Percentiles rank a stretch among this genome's conserved stretches.
Evolutionary conservation across 148 eudicot species (phyloP).

Genomic region (Camellia granthamiana): DNA sequence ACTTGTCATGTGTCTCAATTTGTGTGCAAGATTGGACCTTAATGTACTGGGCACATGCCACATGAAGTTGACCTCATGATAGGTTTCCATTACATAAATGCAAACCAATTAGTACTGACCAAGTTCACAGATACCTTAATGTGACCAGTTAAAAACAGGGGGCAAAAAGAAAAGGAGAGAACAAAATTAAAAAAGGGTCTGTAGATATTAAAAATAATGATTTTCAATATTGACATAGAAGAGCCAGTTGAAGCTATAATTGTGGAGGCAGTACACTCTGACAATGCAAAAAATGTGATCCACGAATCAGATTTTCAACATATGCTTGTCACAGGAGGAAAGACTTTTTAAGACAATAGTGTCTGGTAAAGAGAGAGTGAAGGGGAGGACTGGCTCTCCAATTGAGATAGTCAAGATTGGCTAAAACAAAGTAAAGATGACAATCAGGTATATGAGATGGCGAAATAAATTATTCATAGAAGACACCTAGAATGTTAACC

Average conservation of each 20-base stretch:
- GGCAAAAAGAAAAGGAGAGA: too few species aligned
- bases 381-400: neutral
- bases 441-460: slow-evolving; percentile 6
- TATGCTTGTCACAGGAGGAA: too few species aligned
- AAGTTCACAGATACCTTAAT: neutral
- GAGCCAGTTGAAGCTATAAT: neutral
- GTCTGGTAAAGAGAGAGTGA: neutral
- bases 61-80: neutral
- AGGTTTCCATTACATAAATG: neutral
- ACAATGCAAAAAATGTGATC: neutral
- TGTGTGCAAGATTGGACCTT: neutral
- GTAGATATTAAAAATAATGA: too few species aligned
- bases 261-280: neutral
- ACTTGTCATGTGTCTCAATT: neutral
- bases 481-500: slow-evolving; percentile 34
- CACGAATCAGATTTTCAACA: neutral
- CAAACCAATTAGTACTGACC: neutral
- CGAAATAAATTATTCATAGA: neutral
- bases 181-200: too few species aligned
- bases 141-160: too few species aligned
- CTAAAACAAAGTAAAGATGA: neutral
- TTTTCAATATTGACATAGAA: neutral
- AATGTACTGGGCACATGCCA: neutral
- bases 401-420: neutral
- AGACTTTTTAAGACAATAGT: neutral